Conservation (phyloP, 805 yeast genomes). For the Kluyveromyces siamensis region DNA sequence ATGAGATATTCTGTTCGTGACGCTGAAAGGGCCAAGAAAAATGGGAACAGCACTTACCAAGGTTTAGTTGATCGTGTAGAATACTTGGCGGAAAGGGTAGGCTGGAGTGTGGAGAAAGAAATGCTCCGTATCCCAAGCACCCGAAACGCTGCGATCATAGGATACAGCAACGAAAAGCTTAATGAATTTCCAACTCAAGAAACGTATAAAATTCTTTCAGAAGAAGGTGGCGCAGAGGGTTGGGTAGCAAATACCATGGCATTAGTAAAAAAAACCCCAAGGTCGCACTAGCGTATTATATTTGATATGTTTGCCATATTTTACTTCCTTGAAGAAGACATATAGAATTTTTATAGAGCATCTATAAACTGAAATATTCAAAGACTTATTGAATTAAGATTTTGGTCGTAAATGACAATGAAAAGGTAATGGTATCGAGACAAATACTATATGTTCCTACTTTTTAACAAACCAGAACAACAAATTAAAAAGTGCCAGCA, state of each 20-base stretch:
- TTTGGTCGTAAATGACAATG: no score
- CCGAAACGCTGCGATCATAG: slow-evolving; percentile 83
- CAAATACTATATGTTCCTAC: no score
- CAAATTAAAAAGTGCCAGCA: neutral
- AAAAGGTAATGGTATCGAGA: no score
- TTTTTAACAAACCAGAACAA: neutral
- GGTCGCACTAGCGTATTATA: slow-evolving; percentile 51
- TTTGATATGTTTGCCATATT: neutral
- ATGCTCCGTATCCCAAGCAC: slow-evolving; percentile 91
- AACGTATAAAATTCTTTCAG: slow-evolving; percentile 51
- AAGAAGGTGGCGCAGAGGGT: slow-evolving; percentile 85
- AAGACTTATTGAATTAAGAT: no score
- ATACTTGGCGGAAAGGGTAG: slow-evolving; percentile 52
- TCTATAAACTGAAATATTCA: no score
- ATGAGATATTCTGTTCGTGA: slow-evolving; percentile 48
- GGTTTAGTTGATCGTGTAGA: slow-evolving; percentile 81
- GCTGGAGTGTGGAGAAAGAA: slow-evolving; percentile 82
- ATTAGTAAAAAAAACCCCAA: slow-evolving; percentile 59
- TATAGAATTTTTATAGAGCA: no score
- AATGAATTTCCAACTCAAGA: slow-evolving; percentile 27
- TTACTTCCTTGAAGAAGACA: neutral
- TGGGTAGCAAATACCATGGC: slow-evolving; percentile 80
- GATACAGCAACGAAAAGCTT: slow-evolving; percentile 36
- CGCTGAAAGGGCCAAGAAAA: slow-evolving; percentile 8
- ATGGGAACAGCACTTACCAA: slow-evolving; percentile 58